A percentile compares a stretch with the other conserved stretches of the same genome.
These are phyloP conservation scores for Ilyonectria robusta DNA, from an alignment of 2,329 filamentous ascomycete genomes.

Conservation along the genomic window DNA sequence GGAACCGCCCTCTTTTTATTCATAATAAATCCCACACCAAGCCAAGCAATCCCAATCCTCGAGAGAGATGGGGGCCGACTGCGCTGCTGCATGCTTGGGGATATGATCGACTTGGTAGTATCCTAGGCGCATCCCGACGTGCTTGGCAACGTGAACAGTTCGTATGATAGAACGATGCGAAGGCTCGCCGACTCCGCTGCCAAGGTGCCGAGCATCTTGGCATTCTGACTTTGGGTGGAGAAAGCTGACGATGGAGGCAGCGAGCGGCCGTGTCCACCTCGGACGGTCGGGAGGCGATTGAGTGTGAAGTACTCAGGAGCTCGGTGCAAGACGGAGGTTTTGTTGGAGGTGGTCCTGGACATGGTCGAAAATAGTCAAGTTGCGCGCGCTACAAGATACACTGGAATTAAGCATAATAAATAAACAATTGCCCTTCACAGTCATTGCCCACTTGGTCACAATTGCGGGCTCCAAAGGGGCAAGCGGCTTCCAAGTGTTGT, in stretches of 20 bases:
- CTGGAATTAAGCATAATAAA: slow-evolving; percentile 39
- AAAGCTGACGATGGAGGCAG: slow-evolving; percentile 17
- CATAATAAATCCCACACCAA: slow-evolving; percentile 14
- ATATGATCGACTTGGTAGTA: slow-evolving; percentile 39
- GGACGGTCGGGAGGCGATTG: slow-evolving; percentile 1
- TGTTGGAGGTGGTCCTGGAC: neutral
- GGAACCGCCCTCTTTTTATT: slow-evolving; percentile 34
- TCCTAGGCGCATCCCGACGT: slow-evolving; percentile 24
- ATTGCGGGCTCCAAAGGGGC: neutral
- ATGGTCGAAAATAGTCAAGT: neutral
- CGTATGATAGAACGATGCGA: slow-evolving; percentile 9
- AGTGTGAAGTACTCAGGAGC: neutral
- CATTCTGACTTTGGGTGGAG: slow-evolving; percentile 26
- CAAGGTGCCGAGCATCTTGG: slow-evolving; percentile 42
- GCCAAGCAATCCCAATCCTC: slow-evolving; percentile 23
- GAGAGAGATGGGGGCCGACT: neutral
- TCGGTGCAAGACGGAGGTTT: neutral
- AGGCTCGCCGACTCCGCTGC: slow-evolving; percentile 34
- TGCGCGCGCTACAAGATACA: neutral
- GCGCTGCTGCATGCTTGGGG: slow-evolving; percentile 15
- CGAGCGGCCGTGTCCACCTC: neutral
- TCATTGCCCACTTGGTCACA: neutral
- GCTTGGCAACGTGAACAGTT: slow-evolving; percentile 4
- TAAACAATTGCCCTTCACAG: slow-evolving; percentile 12
- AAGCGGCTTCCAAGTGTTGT: neutral